Base-by-base conservation (phyloP, 352 stramenopile species). In the Thalassiosira allenii region DNA sequence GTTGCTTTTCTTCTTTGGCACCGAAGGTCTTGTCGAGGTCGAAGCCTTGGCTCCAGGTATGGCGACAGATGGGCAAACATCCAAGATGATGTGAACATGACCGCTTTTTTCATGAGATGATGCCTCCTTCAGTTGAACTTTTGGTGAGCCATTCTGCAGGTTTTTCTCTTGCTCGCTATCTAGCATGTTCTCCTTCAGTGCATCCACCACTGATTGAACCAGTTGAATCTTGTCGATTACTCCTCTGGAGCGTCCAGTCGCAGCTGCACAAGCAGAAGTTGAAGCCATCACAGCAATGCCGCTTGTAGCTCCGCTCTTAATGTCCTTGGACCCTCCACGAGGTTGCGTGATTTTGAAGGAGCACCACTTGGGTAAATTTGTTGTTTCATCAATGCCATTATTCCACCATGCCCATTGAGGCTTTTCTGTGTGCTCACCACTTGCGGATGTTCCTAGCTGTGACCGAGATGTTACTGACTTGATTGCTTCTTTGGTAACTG, bases 291-390 rank as follows among this genome's bases (percentile, higher is more conserved):
- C 23, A 52, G 22, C 3, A 44, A 61, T 47, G 62, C 49, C 40
- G 43, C 61, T 49, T 27, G 44, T n/a, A 14, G 56, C 43, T 25
- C n/a, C n/a, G n/a, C n/a, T n/a, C n/a, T n/a, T n/a, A n/a, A n/a
- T n/a, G n/a, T n/a, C n/a, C n/a, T n/a, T n/a, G n/a, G n/a, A n/a
- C n/a, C n/a, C n/a, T n/a, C n/a, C n/a, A n/a, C n/a, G n/a, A n/a
- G n/a, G n/a, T n/a, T n/a, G n/a, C n/a, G n/a, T n/a, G n/a, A 78
- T 47, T 75, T 81, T 81, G 57, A 78, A 81, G 30, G 53, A 52
- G 52, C 77, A 75, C 70, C 77, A 81, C 34, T 81, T 81, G 17
- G 70, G 70, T 59, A 73, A 41, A 58, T 70, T 52, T 56, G 53
- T 2, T 25, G 51, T 22, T 43, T 73, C 43, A n/a, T n/a, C n/a